These are phyloP conservation scores for Rhododendron ferrugineum DNA, from an alignment of 148 eudicot species.

Conservation along the genomic window DNA sequence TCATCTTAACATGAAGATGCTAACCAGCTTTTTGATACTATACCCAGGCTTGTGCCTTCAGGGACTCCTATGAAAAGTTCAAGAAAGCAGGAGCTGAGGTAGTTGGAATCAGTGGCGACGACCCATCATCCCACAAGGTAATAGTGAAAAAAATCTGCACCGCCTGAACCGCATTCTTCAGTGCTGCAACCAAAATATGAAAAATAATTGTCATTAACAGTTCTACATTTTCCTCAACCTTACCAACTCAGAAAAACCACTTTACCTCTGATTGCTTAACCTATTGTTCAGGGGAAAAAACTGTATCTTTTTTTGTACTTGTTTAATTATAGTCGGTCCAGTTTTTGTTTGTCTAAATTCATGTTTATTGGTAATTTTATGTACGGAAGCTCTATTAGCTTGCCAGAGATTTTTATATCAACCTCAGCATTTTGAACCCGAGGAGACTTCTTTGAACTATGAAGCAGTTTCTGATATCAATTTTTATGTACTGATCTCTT, in stretches of 20 bases:
- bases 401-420: neutral
- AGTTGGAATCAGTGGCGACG: constrained; percentile 92
- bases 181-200: neutral
- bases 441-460: neutral
- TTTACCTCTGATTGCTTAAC: neutral
- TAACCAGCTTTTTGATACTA: neutral
- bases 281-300: neutral
- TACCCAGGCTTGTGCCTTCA: constrained; percentile 89
- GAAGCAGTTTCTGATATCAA: neutral
- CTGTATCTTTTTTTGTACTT: neutral
- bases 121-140: constrained; percentile 88
- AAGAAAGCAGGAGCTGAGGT: constrained; percentile 99
- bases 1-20: neutral
- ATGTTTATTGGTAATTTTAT: too few relatives aligned
- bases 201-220: neutral
- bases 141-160: neutral
- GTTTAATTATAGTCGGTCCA: neutral
- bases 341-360: neutral
- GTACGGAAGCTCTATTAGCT: neutral
- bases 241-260: neutral
- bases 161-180: too few relatives aligned
- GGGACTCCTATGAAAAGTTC: constrained; percentile 96
- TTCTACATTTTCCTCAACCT: neutral
- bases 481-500: too few relatives aligned
- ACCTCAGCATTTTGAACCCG: neutral